A percentile compares a stretch with the other conserved stretches of the same genome.
These are phyloP conservation scores for Wallemia hederae DNA, from an alignment of 1,284 basidiomycete species.

Conservation along the genomic window DNA sequence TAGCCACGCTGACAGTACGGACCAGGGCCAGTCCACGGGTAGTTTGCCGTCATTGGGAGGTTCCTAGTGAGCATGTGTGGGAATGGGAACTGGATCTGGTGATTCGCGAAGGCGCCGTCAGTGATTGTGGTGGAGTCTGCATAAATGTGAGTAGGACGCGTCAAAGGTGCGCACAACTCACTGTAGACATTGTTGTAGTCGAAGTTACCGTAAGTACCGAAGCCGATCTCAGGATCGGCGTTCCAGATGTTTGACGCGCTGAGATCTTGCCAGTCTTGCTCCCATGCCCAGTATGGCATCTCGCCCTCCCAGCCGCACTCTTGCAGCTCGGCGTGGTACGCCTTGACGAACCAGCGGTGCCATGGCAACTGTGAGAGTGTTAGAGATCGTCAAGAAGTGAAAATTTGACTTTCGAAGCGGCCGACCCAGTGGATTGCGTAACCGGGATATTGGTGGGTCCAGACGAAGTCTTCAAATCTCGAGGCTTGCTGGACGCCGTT, in stretches of 20 bases:
- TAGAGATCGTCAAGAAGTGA: no score
- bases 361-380: no score
- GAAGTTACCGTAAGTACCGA: background rate
- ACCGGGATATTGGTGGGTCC: background rate
- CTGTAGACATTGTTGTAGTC: background rate
- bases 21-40: background rate
- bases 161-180: background rate
- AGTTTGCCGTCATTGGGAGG: background rate
- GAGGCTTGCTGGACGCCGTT: background rate
- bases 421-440: background rate
- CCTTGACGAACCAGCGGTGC: slow-evolving; percentile 1
- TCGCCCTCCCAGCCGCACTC: background rate
- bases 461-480: background rate
- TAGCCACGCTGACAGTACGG: background rate
- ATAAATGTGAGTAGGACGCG: background rate
- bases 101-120: background rate
- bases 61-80: background rate
- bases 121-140: background rate
- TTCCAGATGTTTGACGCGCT: background rate
- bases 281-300: background rate
- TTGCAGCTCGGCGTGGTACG: background rate
- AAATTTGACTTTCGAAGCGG: no score
- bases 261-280: background rate
- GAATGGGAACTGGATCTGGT: background rate
- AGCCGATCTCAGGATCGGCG: background rate